Base-by-base conservation (phyloP, 73 alveolate species). In the Paraurostyla sp. region DNA sequence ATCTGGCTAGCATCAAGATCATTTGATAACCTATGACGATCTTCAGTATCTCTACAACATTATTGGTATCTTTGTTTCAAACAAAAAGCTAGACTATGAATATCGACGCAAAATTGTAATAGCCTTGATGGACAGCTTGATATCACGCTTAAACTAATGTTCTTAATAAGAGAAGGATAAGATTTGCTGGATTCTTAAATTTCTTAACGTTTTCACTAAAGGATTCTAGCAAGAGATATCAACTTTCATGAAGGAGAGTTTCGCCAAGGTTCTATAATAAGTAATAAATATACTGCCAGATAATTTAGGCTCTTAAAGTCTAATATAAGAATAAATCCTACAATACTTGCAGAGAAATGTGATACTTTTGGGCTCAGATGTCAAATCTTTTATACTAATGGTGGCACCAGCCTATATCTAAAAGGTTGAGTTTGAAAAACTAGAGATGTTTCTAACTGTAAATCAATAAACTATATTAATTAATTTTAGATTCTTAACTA, bases 161-260 rank as follows among this genome's bases (percentile, higher is more conserved):
- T 49, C 42, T 45, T 2, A 9, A 3, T 6, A 45, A 6, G 86
- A 73, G 27, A 73, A 49, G 40, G 86, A 73, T 48, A 73, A 73
- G 2, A 73, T 73, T n/a, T 45, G 38, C 0, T 73, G 86, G 86
- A 36, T 73, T 25, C 30, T 73, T 6, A 73, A 73, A 48, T 73
- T 73, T 56, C 22, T 73, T 20, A 73, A 73, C 40, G 71, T 73
- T 2, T 73, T 73, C 36, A 48, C 86, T 11, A 73, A 73, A 30
- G 71, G 86, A 6, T 73, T 73, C 82, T 65, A 65, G 25, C 58
- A 65, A 38, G 82, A 65, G 36, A 65, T 65, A 32, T 65, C 82
- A 7, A 2, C 16, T 7, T 38, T 65, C 60, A 65, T 65, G 82
- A 65, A 65, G 25, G 82, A 65, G 36, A 38, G 56, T 6, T 65